Base-by-base conservation (phyloP, 1,139 yeast genomes). In the Yamadazyma pseudoaaseri region DNA sequence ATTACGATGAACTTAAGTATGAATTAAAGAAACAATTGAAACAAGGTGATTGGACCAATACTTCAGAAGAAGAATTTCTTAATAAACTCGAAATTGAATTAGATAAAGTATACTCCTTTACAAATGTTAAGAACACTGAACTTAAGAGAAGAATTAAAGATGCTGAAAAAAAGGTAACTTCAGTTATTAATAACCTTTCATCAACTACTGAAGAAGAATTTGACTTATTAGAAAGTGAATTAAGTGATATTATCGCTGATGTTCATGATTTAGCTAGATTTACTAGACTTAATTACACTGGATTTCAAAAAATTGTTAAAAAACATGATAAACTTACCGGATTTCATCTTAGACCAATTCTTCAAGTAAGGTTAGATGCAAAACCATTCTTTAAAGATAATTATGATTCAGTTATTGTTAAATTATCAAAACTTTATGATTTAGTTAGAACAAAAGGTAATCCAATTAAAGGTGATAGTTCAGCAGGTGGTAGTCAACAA, bases 401-500 rank as follows among this genome's bases (percentile, higher is more conserved):
- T 58, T 87, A 90, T 55, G 98, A 92, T 56, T 76, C 75, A 26
- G 66, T 90, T 48, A 90, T 92, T 41, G 96, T 92, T 34, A 86
- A 87, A 56, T 75, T 92, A 39, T 87, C 97, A 6, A 86, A 82
- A 51, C 71, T 87, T 38, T 92, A 92, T 52, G 97, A 94, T 56
- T 66, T 90, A 47, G 97, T 92, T 16, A 79, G 98, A 58, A 92
- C 97, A 1, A 77, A 95, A 49, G 98, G 98, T 48, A 85, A 87
- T 52, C 97, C 98, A 14, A 86, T 87, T 28, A 75, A 78, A 52
- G 97, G 97, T 43, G 98, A 92, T 62, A 80, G 96, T 1, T 60
- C 97, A 4, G 97, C 98, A 13, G 98, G 98, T 52, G 98, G 98
- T 28, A 75, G 86, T 27, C 97, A 90, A 69, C 98, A 94, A 60